A percentile compares a stretch with the other conserved stretches of the same genome.
Evolutionary conservation across 2,329 filamentous ascomycete species (phyloP).

Genomic region (Ophiostoma tasmaniense): DNA sequence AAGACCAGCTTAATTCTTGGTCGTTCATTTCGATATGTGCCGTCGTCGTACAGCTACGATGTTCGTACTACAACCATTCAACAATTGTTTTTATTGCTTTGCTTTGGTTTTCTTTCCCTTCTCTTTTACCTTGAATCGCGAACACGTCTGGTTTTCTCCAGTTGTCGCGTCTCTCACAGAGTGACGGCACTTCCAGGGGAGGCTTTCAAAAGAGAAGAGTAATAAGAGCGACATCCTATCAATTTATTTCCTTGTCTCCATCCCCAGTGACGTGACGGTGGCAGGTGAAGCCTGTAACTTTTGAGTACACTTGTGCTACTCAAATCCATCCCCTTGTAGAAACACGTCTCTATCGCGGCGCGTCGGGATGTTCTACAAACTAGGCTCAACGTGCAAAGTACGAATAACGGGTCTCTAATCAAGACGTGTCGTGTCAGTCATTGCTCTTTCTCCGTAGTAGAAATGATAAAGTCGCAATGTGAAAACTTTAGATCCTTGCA

Average conservation of each 20-base stretch:
- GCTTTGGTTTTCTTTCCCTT: background rate
- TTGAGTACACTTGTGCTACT: no score
- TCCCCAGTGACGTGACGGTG: slow-evolving; percentile 4
- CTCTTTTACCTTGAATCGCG: background rate
- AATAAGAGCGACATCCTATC: background rate
- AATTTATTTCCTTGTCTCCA: background rate
- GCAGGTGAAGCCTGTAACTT: background rate
- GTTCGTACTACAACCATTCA: background rate
- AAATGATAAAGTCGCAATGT: background rate
- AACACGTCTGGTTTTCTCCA: background rate
- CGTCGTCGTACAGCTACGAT: background rate
- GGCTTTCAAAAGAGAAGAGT: background rate
- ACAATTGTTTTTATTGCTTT: background rate
- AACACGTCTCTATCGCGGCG: background rate
- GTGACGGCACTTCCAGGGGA: background rate
- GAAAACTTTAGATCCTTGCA: slow-evolving; percentile 2
- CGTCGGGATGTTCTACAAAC: background rate
- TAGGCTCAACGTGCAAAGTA: background rate
- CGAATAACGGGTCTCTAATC: background rate
- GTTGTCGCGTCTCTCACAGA: background rate
- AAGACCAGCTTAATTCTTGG: background rate
- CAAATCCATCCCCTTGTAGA: background rate
- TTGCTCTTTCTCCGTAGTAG: no score
- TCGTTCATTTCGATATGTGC: background rate
- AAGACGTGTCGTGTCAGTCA: background rate